These are phyloP conservation scores for Dendrobium nobile DNA, from an alignment of 106 monocot genomes.

Conservation along the genomic window DNA sequence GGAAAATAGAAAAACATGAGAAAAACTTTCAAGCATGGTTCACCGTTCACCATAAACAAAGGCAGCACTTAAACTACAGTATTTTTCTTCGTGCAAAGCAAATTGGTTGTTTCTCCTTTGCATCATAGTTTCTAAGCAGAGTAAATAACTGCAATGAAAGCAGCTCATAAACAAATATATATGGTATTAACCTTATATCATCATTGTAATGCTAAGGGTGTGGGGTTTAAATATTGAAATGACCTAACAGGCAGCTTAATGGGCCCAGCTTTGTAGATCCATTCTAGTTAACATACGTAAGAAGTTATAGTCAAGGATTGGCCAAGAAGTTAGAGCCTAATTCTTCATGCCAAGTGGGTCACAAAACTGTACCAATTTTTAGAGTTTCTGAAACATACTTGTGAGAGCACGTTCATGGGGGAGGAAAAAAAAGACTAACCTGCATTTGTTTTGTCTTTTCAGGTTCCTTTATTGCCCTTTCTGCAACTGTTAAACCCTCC, in stretches of 20 bases:
- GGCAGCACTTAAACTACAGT: not conserved
- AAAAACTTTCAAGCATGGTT: not conserved
- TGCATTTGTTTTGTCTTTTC: constrained; percentile 71
- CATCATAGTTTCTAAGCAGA: not conserved
- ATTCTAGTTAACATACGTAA: not conserved
- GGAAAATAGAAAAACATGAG: not conserved
- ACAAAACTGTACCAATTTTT: not conserved
- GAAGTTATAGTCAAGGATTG: not conserved
- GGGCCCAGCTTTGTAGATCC: not conserved
- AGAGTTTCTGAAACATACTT: not conserved
- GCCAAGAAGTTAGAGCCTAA: not conserved
- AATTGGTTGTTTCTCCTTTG: not conserved
- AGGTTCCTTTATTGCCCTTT: constrained; percentile 72
- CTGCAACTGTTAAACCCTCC: constrained; percentile 76
- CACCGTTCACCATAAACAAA: not conserved
- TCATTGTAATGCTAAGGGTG: not conserved
- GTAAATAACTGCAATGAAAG: not conserved
- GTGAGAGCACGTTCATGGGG: not conserved
- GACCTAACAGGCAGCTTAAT: not conserved
- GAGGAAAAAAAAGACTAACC: constrained; percentile 28
- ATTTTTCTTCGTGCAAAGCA: not conserved
- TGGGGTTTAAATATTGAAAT: not conserved
- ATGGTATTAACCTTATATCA: not conserved
- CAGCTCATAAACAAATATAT: not conserved
- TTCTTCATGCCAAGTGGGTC: not conserved